Evolutionary conservation across 306 rosid species (phyloP), one percentile per base, ranked within the genome.

Genomic region (Vigna unguiculata): DNA sequence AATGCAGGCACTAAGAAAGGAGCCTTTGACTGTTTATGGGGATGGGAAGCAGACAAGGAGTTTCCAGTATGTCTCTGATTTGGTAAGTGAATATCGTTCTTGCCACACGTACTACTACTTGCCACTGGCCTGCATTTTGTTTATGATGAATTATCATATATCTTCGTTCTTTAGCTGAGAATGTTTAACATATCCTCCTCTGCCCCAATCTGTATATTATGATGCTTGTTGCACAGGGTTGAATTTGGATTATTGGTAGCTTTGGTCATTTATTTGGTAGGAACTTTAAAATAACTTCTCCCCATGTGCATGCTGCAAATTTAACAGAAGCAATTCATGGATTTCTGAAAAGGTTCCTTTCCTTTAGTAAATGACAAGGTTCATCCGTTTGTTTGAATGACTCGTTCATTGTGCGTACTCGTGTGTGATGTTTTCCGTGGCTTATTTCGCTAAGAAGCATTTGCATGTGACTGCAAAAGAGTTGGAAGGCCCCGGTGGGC

Each of bases 11-110:
- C 79, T 92, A 69, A 95, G 99, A 82, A 95, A 95, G 88, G 97
- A 90, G 75, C 97, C 99, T 66, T 64, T 95, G 85, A 95, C 97
- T 14, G 99, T 95, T 22, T 95, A 95, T 16, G 99, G 99, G 72
- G 99, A 95, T 84, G 99, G 99, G 72, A 92, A 95, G 88, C 99
- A 92, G 85, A 95, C 99, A 24, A 89, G 99, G 89, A 95, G 99
- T 85, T 95, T 95, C 92, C 99, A 95, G 67, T 95, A 88, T 80
- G 99, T 95, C 63, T 95, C 99, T 87, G 99, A 95, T 85, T 86
- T 95, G 92, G 99, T 90, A 88, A 88, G 88, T 25, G 17, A 3
- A 63, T 59, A 66, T 61, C 11, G 30, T 65, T 76, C 22, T 69
- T 46, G 28, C 60, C 8, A 15, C 34, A 57, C 32, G 10, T 20